Evolutionary conservation across 768 basidiomycete species (phyloP).

Genomic region (Xerocomellus dryophilus): DNA sequence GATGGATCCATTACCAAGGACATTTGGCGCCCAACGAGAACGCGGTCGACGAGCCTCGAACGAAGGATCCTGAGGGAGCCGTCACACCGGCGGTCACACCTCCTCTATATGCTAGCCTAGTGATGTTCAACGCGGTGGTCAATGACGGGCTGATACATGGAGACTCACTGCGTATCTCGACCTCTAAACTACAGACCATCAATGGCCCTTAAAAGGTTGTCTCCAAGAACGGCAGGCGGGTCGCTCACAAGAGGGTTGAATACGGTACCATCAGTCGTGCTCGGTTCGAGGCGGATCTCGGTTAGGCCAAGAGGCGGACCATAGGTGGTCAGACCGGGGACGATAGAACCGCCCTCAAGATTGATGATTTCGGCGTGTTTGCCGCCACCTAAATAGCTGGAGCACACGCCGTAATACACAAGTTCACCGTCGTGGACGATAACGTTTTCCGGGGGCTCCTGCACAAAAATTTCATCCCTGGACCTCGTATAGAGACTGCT

Average conservation of each 20-base stretch:
- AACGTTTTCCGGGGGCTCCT: slow-evolving; percentile 27
- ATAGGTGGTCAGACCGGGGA: slow-evolving; percentile 68
- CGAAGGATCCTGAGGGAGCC: slow-evolving; percentile 46
- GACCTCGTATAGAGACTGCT: slow-evolving; percentile 40
- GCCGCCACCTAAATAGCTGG: slow-evolving; percentile 12
- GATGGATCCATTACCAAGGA: slow-evolving; percentile 12
- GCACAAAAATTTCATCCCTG: slow-evolving; percentile 25
- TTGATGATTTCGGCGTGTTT: slow-evolving; percentile 45
- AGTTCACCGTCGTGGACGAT: slow-evolving; percentile 51
- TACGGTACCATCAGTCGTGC: slow-evolving; percentile 65
- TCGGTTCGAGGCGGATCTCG: slow-evolving; percentile 64
- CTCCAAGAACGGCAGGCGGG: slow-evolving; percentile 32
- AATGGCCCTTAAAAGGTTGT: slow-evolving; percentile 33
- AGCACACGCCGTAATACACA: slow-evolving; percentile 45
- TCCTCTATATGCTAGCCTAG: slow-evolving; percentile 61
- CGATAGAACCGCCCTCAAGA: slow-evolving; percentile 66
- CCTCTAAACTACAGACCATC: slow-evolving; percentile 36
- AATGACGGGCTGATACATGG: neutral
- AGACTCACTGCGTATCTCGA: slow-evolving; percentile 21
- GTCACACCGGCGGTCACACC: slow-evolving; percentile 65
- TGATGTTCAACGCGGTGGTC: neutral
- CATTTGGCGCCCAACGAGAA: slow-evolving; percentile 53
- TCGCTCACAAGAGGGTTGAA: slow-evolving; percentile 51
- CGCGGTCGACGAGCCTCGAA: slow-evolving; percentile 59
- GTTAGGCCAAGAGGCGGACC: slow-evolving; percentile 70